Conservation (phyloP, 495 filamentous ascomycete genomes). For the Poronia punctata region DNA sequence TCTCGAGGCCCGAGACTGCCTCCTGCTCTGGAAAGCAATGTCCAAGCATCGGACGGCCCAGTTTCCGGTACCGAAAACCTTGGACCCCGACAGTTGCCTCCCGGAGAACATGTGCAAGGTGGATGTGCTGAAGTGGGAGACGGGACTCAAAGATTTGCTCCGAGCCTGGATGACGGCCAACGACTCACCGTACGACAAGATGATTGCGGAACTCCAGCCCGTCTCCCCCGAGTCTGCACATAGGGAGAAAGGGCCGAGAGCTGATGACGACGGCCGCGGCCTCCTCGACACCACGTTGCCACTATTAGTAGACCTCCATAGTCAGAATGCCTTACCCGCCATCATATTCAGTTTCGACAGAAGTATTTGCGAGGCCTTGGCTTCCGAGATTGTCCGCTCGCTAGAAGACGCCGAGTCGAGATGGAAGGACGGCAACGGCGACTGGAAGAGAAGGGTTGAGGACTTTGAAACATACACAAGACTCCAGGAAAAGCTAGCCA, state of each 20-base stretch:
- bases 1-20: constrained; percentile 65
- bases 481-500: constrained; percentile 23
- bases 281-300: too few species aligned
- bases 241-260: too few species aligned
- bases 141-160: constrained; percentile 51
- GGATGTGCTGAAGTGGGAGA: constrained; percentile 61
- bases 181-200: constrained; percentile 53
- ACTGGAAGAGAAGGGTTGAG: constrained; percentile 48
- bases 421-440: too few species aligned
- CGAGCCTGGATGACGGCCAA: constrained; percentile 51
- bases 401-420: too few species aligned
- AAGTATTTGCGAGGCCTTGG: too few species aligned
- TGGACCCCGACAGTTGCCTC: constrained; percentile 42
- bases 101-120: constrained; percentile 44
- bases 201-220: constrained; percentile 39
- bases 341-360: constrained; percentile 75
- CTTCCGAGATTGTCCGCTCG: too few species aligned
- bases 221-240: too few species aligned
- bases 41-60: constrained; percentile 37
- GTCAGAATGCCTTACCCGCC: constrained; percentile 59
- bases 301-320: constrained; percentile 54
- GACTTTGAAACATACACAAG: constrained; percentile 42
- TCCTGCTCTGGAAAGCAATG: constrained; percentile 57
- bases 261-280: too few species aligned
- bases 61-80: constrained; percentile 36